phyloP scores from a whole-genome alignment of 345 rosid genomes.

The Laguncularia racemosa region DNA sequence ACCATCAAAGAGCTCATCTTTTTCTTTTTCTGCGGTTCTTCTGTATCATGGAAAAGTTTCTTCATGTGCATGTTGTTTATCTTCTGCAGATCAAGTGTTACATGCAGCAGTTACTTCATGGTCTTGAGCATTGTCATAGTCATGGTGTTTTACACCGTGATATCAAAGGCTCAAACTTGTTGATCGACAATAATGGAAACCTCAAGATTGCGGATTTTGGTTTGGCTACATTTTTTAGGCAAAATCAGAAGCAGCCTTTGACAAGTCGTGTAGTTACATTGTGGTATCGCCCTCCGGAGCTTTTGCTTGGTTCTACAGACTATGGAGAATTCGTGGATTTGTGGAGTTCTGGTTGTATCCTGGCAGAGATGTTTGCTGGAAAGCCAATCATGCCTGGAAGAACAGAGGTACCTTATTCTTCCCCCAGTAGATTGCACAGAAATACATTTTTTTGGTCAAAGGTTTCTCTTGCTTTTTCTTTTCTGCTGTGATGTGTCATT shows the following conservation, averaged over 20 bases:
- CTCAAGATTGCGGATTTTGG: slow-evolving; percentile 59
- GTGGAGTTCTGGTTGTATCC: slow-evolving; percentile 60
- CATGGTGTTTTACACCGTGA: slow-evolving; percentile 54
- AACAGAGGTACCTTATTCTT: slow-evolving; percentile 33
- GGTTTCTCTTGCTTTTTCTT: neutral
- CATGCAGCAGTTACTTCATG: slow-evolving; percentile 44
- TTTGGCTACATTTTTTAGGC: slow-evolving; percentile 31
- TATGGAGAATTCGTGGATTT: slow-evolving; percentile 48
- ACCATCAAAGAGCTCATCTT: too few relatives aligned
- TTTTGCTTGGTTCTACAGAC: slow-evolving; percentile 49
- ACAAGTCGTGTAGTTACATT: slow-evolving; percentile 55
- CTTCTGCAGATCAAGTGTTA: slow-evolving; percentile 45
- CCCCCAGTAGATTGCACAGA: neutral
- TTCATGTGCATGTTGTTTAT: neutral
- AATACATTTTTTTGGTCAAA: neutral
- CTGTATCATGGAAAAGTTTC: neutral
- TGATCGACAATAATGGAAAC: slow-evolving; percentile 30
- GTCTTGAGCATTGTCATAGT: slow-evolving; percentile 49
- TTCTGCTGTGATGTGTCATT: neutral
- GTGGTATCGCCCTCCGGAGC: slow-evolving; percentile 63
- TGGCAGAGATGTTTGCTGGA: slow-evolving; percentile 51
- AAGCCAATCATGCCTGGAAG: slow-evolving; percentile 66
- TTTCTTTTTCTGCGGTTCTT: too few relatives aligned
- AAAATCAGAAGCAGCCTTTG: slow-evolving; percentile 39
- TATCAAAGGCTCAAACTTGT: slow-evolving; percentile 46